Conservation (phyloP, 148 eudicot species). For the Dianthus caryophyllus region DNA sequence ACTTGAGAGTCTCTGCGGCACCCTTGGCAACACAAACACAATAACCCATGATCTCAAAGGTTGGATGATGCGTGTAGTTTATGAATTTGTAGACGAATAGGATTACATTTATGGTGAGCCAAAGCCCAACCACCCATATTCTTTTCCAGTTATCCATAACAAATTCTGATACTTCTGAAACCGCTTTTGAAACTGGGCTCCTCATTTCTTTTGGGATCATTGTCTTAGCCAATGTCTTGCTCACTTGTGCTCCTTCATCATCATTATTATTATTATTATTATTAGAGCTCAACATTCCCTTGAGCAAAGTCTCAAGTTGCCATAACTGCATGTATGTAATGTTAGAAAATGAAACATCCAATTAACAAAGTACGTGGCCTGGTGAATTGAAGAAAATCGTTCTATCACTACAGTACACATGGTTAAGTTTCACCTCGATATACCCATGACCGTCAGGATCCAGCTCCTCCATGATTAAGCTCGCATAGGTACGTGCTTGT, state of each 20-base stretch:
- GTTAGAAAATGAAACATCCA: too few species aligned
- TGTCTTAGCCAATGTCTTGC: constrained; percentile 58
- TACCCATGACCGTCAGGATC: constrained; percentile 84
- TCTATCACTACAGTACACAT: neutral
- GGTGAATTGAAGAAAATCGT: neutral
- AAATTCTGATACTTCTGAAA: constrained; percentile 41
- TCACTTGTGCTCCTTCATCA: constrained; percentile 36
- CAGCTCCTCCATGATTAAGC: constrained; percentile 94
- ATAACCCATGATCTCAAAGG: constrained; percentile 64
- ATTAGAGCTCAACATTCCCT: constrained; percentile 63
- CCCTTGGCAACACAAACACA: constrained; percentile 88
- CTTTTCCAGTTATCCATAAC: constrained; percentile 77
- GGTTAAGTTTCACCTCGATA: constrained; percentile 55
- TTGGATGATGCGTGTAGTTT: constrained; percentile 24
- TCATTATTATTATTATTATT: too few species aligned
- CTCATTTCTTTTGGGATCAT: constrained; percentile 71
- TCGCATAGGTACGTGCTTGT: constrained; percentile 72
- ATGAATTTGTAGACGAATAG: constrained; percentile 64
- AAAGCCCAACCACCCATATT: constrained; percentile 51
- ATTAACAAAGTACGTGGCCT: neutral
- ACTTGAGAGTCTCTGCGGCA: constrained; percentile 79
- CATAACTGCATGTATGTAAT: constrained; percentile 52
- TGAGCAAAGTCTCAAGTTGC: constrained; percentile 88
- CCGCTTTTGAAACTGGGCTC: constrained; percentile 46
- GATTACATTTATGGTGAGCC: constrained; percentile 45